Conservation (phyloP, 2,329 filamentous ascomycete genomes). For the Aspergillus sergii region DNA sequence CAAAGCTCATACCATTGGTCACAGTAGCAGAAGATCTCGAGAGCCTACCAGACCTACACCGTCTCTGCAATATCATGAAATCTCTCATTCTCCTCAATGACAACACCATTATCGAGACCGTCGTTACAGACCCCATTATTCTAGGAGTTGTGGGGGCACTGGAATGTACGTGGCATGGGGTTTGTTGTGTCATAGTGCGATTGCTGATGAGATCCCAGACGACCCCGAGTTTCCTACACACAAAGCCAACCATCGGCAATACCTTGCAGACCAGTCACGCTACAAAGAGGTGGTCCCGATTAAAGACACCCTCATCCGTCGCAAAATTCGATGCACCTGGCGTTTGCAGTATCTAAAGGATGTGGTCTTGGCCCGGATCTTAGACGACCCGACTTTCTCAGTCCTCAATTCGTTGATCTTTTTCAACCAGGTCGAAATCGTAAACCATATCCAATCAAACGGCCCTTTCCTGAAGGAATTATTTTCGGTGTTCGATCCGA, state of each 20-base stretch:
- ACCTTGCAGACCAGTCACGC: conserved; percentile 81
- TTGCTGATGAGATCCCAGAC: conserved; percentile 54
- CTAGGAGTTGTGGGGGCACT: conserved; percentile 91
- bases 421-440: conserved; percentile 98
- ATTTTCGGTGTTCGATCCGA: conserved; percentile 78
- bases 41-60: conserved; percentile 81
- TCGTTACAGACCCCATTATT: conserved; percentile 86
- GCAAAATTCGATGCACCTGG: conserved; percentile 96
- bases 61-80: conserved; percentile 98
- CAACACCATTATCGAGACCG: conserved; percentile 88
- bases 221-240: conserved; percentile 97
- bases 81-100: conserved; percentile 93
- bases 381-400: conserved; percentile 96
- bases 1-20: conserved; percentile 82
- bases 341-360: conserved; percentile 96
- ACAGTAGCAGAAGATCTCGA: conserved; percentile 89
- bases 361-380: conserved; percentile 92
- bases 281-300: conserved; percentile 97
- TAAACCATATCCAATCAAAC: conserved; percentile 89
- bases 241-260: conserved; percentile 95
- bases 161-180: conserved; percentile 63
- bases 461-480: conserved; percentile 76
- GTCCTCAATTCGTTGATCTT: conserved; percentile 98
- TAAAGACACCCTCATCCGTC: conserved; percentile 75
- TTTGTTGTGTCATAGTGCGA: neutral